Evolutionary conservation across 2,329 filamentous ascomycete genomes (phyloP).

Genomic region (Metarhizium sp.): DNA sequence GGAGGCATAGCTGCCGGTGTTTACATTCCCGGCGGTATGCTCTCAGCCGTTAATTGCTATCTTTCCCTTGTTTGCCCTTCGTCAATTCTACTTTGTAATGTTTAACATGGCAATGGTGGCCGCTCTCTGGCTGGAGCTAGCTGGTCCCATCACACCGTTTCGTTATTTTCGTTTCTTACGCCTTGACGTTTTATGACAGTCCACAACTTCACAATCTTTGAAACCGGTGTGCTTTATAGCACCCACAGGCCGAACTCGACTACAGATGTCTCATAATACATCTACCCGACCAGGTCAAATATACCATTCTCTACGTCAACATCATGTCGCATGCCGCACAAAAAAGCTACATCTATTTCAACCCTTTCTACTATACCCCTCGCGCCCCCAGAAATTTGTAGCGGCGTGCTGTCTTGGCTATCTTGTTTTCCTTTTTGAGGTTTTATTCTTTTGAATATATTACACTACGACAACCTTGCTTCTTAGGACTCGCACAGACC

Average conservation of each 20-base stretch:
- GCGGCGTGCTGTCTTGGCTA: background rate
- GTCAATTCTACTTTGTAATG: background rate
- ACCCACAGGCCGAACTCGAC: background rate
- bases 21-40: background rate
- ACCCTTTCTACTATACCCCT: background rate
- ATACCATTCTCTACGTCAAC: background rate
- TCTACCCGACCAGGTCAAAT: background rate
- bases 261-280: background rate
- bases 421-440: background rate
- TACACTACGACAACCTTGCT: background rate
- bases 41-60: background rate
- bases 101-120: background rate
- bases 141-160: background rate
- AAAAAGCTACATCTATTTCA: background rate
- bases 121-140: background rate
- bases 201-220: background rate
- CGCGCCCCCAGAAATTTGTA: background rate
- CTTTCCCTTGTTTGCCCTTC: background rate
- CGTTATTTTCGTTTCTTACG: background rate
- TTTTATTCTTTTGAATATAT: background rate
- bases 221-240: background rate
- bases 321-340: background rate
- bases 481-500: background rate
- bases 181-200: conserved; percentile 8
- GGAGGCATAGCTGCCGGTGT: conserved; percentile 34